These are phyloP conservation scores for Crithidia brevicula DNA, from an alignment of 208 protist species.

Conservation along the genomic window DNA sequence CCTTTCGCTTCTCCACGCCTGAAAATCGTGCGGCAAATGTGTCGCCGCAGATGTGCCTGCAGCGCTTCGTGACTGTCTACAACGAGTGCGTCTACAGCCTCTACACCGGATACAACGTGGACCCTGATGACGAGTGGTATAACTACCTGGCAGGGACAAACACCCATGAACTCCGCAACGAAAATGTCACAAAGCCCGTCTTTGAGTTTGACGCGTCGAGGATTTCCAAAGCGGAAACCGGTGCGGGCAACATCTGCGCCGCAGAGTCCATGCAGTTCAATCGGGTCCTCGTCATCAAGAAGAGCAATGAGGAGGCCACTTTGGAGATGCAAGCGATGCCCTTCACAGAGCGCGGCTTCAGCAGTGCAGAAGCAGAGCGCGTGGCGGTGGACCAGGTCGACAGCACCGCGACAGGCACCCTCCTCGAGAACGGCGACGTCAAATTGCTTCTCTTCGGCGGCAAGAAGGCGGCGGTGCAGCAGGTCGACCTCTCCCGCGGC, in stretches of 20 bases:
- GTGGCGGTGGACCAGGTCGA: slow-evolving; percentile 37
- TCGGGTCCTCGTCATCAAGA: slow-evolving; percentile 50
- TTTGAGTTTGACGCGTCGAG: slow-evolving; percentile 45
- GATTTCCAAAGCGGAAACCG: slow-evolving; percentile 29
- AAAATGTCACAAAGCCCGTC: slow-evolving; percentile 37
- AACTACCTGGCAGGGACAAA: slow-evolving; percentile 35
- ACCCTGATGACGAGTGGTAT: slow-evolving; percentile 45
- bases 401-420: slow-evolving; percentile 30
- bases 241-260: slow-evolving; percentile 55
- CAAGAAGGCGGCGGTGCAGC: slow-evolving; percentile 33
- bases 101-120: slow-evolving; percentile 37
- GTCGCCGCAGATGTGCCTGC: slow-evolving; percentile 27
- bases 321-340: slow-evolving; percentile 30
- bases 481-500: slow-evolving; percentile 56
- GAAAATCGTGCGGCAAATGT: background rate
- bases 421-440: slow-evolving; percentile 58
- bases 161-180: slow-evolving; percentile 28
- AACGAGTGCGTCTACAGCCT: slow-evolving; percentile 69
- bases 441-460: slow-evolving; percentile 55
- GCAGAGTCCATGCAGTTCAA: slow-evolving; percentile 54
- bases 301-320: slow-evolving; percentile 21
- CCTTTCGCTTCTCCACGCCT: slow-evolving; percentile 53
- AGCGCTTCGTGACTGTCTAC: slow-evolving; percentile 53
- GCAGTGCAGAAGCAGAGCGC: slow-evolving; percentile 20
- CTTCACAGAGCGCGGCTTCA: slow-evolving; percentile 45